phyloP scores from a whole-genome alignment of 2,329 filamentous ascomycete genomes.

The Drechslera avenae region DNA sequence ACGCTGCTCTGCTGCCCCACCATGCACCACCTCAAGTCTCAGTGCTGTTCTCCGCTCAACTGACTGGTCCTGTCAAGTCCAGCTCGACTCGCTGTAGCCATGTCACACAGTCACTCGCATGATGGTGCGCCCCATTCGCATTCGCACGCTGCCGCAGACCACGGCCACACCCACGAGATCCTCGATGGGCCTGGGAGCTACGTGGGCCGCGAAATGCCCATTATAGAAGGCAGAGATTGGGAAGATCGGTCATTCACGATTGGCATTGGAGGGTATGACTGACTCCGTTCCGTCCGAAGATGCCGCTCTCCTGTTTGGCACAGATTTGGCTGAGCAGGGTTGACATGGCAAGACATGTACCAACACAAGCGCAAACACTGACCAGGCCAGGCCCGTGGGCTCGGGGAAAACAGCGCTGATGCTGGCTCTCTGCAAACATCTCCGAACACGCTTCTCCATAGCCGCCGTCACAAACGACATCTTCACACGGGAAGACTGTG shows the following conservation, averaged over 20 bases:
- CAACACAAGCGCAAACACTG: conserved; percentile 9
- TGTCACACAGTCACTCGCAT: conserved; percentile 45
- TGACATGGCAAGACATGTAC: conserved; percentile 2
- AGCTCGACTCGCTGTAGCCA: conserved; percentile 4
- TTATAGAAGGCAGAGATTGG: conserved; percentile 87
- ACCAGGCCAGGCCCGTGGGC: conserved; percentile 75
- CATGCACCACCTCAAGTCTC: conserved; percentile 19
- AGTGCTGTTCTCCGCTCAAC: not conserved
- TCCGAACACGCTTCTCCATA: conserved; percentile 81
- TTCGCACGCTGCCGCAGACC: conserved; percentile 62
- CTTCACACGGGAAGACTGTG: conserved; percentile 96
- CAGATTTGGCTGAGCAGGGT: not conserved
- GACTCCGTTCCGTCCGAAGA: not conserved
- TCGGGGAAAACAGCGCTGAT: conserved; percentile 97
- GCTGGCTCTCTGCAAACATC: conserved; percentile 85
- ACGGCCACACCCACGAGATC: conserved; percentile 95
- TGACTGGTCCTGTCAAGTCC: not conserved
- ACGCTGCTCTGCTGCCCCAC: conserved; percentile 27
- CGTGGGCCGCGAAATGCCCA: conserved; percentile 87
- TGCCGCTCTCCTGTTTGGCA: not conserved
- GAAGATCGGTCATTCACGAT: conserved; percentile 89
- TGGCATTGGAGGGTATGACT: conserved; percentile 89
- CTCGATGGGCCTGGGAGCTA: conserved; percentile 92
- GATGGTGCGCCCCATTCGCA: conserved; percentile 56
- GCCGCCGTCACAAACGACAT: conserved; percentile 99